Percentiles rank a stretch among this genome's conserved stretches.
Evolutionary conservation across 495 filamentous ascomycete genomes (phyloP).

Genomic region (Coniosporium apollinis): DNA sequence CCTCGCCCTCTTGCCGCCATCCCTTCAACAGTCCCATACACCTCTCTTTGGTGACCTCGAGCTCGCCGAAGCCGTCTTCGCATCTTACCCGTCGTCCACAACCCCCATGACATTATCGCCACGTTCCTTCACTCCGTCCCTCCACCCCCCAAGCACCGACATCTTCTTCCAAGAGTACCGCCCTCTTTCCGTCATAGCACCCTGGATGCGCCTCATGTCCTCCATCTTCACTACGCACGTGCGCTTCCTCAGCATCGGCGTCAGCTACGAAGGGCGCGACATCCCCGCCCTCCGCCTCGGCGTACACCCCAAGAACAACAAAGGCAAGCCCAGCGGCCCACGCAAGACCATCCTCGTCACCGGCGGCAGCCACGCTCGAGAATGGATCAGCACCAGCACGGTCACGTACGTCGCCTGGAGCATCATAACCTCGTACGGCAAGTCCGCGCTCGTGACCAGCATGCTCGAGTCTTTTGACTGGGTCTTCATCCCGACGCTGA

Average conservation of each 20-base stretch:
- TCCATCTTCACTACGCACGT: conserved; percentile 77
- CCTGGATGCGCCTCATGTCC: conserved; percentile 79
- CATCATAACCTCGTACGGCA: conserved; percentile 68
- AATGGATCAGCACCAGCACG: conserved; percentile 90
- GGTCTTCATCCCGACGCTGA: conserved; percentile 76
- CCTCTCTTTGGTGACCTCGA: conserved; percentile 55
- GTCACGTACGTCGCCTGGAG: conserved; percentile 84
- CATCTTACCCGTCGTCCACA: conserved; percentile 46
- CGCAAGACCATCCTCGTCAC: conserved; percentile 69
- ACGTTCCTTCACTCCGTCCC: conserved; percentile 22
- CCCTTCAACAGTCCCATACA: conserved; percentile 54
- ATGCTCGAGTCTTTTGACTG: conserved; percentile 71
- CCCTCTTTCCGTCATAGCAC: conserved; percentile 55
- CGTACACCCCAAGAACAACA: conserved; percentile 29
- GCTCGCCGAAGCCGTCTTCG: conserved; percentile 56
- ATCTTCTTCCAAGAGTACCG: conserved; percentile 84
- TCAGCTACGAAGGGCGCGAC: conserved; percentile 70
- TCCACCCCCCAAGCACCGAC: conserved; percentile 27
- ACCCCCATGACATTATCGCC: conserved; percentile 14
- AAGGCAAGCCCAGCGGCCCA: conserved; percentile 21
- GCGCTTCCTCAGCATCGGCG: conserved; percentile 54
- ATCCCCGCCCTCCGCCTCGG: conserved; percentile 76
- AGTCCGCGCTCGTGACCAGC: conserved; percentile 45
- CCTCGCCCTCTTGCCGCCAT: conserved; percentile 60
- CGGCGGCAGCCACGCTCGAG: conserved; percentile 76